Percentiles rank a stretch among this genome's conserved stretches.
Conservation (phyloP, 2,329 filamentous ascomycete genomes). For the Clonostachys solani region DNA sequence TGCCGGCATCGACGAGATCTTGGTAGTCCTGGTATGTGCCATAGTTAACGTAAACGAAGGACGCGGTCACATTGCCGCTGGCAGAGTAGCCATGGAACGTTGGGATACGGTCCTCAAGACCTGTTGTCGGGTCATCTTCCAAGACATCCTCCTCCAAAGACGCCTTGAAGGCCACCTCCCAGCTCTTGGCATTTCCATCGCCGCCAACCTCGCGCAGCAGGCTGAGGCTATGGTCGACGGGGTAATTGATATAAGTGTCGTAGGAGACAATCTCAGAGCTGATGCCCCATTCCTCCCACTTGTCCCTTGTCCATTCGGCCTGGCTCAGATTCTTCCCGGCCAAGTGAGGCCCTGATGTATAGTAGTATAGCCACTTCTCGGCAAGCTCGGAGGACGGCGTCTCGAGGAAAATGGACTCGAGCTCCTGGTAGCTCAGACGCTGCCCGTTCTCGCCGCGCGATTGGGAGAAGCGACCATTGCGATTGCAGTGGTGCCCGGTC, state of each 20-base stretch:
- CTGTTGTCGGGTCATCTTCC: slow-evolving; percentile 75
- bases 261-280: slow-evolving; percentile 62
- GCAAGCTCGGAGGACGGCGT: slow-evolving; percentile 53
- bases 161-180: slow-evolving; percentile 72
- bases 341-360: slow-evolving; percentile 71
- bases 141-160: slow-evolving; percentile 80
- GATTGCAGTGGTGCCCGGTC: slow-evolving; percentile 25
- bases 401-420: slow-evolving; percentile 52
- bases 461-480: slow-evolving; percentile 18
- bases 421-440: slow-evolving; percentile 36
- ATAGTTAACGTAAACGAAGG: slow-evolving; percentile 87
- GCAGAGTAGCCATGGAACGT: slow-evolving; percentile 96
- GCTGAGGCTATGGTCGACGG: slow-evolving; percentile 64
- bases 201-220: slow-evolving; percentile 45
- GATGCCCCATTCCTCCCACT: slow-evolving; percentile 70
- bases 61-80: slow-evolving; percentile 83
- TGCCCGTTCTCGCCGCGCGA: slow-evolving; percentile 15
- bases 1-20: slow-evolving; percentile 70
- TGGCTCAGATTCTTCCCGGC: slow-evolving; percentile 76
- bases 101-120: slow-evolving; percentile 68
- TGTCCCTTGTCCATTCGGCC: slow-evolving; percentile 71
- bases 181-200: slow-evolving; percentile 27
- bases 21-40: slow-evolving; percentile 84
- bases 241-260: slow-evolving; percentile 76
- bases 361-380: slow-evolving; percentile 73